phyloP scores from a whole-genome alignment of 352 stramenopile genomes.

The Bremia lactucae region DNA sequence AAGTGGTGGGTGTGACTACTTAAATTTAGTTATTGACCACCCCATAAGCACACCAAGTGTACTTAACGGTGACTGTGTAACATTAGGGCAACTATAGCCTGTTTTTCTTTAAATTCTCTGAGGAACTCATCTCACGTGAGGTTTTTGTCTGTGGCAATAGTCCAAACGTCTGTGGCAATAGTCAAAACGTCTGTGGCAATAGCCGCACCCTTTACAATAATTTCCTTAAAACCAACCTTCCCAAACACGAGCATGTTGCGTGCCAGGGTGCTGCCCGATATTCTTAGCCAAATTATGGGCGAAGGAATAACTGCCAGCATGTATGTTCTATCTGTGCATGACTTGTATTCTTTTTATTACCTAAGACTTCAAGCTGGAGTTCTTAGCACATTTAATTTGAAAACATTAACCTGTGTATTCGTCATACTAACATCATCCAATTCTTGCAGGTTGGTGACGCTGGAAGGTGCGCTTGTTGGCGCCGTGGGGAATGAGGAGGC shows the following conservation, averaged over 20 bases:
- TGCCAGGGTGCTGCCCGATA: constrained; percentile 65
- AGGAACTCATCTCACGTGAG: no score
- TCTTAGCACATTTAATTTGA: neutral
- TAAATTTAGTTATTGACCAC: no score
- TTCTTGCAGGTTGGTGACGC: constrained; percentile 56
- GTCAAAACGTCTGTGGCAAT: no score
- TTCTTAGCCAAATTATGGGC: constrained; percentile 71
- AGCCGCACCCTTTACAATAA: no score
- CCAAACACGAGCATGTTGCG: constrained; percentile 51
- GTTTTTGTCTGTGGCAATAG: no score
- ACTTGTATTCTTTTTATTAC: neutral
- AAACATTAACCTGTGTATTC: neutral
- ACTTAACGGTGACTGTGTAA: no score
- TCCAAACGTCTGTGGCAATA: no score
- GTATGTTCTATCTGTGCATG: constrained; percentile 23
- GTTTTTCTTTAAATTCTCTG: no score
- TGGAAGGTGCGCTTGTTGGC: constrained; percentile 77
- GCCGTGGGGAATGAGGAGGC: constrained; percentile 43
- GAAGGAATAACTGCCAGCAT: constrained; percentile 63
- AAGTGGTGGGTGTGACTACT: no score
- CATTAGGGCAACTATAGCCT: no score
- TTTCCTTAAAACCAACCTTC: no score
- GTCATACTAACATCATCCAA: neutral
- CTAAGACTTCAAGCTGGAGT: neutral
- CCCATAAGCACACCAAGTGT: no score